phyloP scores from a whole-genome alignment of 306 rosid genomes.

The Benincasa hispida region DNA sequence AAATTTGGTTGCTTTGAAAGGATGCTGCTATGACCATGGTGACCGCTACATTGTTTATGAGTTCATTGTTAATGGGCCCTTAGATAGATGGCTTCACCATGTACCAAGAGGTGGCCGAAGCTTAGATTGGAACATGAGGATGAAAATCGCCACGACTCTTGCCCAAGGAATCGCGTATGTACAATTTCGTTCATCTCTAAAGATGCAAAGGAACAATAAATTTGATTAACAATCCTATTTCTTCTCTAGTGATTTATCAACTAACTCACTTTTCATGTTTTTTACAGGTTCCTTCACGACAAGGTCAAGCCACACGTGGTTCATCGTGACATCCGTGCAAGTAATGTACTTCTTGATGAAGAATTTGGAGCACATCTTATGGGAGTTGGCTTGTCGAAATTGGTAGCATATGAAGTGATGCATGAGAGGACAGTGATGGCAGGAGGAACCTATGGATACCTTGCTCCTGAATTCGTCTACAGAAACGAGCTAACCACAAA shows the following conservation, averaged over 20 bases:
- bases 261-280: conserved; percentile 1
- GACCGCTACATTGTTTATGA: conserved; percentile 94
- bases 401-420: conserved; percentile 89
- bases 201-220: background rate
- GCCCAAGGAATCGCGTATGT: conserved; percentile 99
- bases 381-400: conserved; percentile 91
- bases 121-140: conserved; percentile 91
- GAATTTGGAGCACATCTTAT: conserved; percentile 91
- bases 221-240: background rate
- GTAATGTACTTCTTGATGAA: conserved; percentile 90
- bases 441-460: conserved; percentile 93
- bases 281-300: conserved; percentile 82
- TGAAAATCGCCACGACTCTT: conserved; percentile 82
- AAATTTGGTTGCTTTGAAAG: conserved; percentile 87
- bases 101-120: conserved; percentile 94
- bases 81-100: conserved; percentile 95
- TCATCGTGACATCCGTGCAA: conserved; percentile 90
- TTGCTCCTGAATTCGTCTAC: conserved; percentile 90
- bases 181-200: background rate
- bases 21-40: conserved; percentile 96
- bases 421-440: conserved; percentile 96
- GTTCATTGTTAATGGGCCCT: conserved; percentile 83
- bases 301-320: conserved; percentile 96
- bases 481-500: conserved; percentile 89
- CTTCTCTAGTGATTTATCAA: background rate